Base-by-base conservation (phyloP, 495 filamentous ascomycete species). In the Halenospora varia region DNA sequence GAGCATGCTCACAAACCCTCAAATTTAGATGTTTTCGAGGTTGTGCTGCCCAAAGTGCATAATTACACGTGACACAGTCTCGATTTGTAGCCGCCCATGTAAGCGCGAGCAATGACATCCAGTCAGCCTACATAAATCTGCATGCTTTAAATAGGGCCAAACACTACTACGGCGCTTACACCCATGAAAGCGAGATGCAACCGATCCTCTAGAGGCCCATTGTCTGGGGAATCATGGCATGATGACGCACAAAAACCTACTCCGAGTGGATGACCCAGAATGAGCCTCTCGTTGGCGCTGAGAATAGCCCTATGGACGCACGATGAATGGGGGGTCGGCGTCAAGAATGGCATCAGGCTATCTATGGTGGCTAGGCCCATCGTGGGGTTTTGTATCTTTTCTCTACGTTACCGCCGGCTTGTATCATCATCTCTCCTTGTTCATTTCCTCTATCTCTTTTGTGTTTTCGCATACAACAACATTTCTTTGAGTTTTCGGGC, bases 321-420 rank as follows among this genome's bases (percentile, higher is more conserved):
- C 18, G 1, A 11, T 29, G n/a, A 20, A 35, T 1, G 40, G 18
- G 25, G 13, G 52, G 40, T 20, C 44, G 18, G 25, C 9, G 18
- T 49, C 23, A 25, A 25, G 18, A 10, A 10, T 9, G 3, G 23
- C 2, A 55, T 19, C 10, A 3, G 47, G 47, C 20, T 49, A n/a
- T 41, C 39, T 52, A 50, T 40, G 50, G 44, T 24, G 23, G 22
- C 23, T 25, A 10, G 19, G n/a, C 39, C 11, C 45, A 58, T 41
- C 60, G 60, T 46, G 60, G 61, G 56, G 61, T 60, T 55, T 35
- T 23, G 42, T 45, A 45, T 15, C 13, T 9, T n/a, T n/a, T 20
- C 42, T 6, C 42, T 20, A 8, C 9, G 35, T 8, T 45, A 20
- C 42, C 42, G 42, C 42, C 42, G 17, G 18, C 42, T 20, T 57